Base-by-base conservation (phyloP, 495 filamentous ascomycete genomes). In the Podospora didyma region DNA sequence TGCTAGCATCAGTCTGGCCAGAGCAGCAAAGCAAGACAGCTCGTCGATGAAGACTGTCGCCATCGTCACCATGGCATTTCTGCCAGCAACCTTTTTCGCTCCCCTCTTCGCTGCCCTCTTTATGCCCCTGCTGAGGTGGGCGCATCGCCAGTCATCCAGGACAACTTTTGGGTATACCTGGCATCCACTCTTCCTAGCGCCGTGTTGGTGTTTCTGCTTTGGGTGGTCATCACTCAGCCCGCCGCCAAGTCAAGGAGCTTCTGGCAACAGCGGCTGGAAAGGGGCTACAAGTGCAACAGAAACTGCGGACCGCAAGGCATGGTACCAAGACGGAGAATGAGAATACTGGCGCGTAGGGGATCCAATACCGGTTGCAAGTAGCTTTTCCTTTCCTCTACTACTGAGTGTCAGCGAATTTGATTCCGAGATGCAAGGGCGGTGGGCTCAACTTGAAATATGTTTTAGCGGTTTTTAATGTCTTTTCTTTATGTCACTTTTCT, bases 31-130 rank as follows among this genome's bases (percentile, higher is more conserved):
- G 47, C 46, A 59, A 19, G 74, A 79, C 42, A 74, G 67, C 31
- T 68, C 69, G 3, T 71, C 70, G 2, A 80, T 79, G 76, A 76
- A 73, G 48, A 71, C 69, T 2, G 74, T 81, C 26, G 76, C 78
- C 11, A 66, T 69, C 2, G 48, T 80, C 34, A 78, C 77, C 9
- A 76, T 80, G 75, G 47, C 71, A 7, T 79, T 80, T 53, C 56
- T 80, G 3, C 76, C 76, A 0, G 75, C 73, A 0, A 80, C 71
- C 3, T 78, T 79, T 46, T 44, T 72, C 14, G 64, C 70, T 11
- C 62, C 65, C 26, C 39, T 67, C 7, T 60, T 63, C 39, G 39
- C 59, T 7, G 34, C 16, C 34, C 16, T 37, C 34, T 7, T 16
- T 2, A 46, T 57, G 20, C 45, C 50, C 1, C 39, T 42, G 7